Evolutionary conservation across 202 grass and related monocot genomes (phyloP), one percentile per base, ranked within the genome.

Genomic region (Carex sylvatica): DNA sequence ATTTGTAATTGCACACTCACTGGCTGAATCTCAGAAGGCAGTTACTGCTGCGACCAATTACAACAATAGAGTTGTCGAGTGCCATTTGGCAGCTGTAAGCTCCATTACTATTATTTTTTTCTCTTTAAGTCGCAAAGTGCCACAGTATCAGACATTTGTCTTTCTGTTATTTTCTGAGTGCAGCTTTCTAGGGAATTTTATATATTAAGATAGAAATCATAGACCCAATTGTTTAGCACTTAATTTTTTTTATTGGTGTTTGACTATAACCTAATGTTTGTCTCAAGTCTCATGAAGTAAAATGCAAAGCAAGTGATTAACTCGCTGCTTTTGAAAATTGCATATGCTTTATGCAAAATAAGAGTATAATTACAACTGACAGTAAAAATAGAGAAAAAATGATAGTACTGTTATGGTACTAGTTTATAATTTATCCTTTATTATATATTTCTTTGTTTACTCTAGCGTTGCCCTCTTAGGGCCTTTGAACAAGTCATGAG

Each of bases 41-140:
- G 91, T 95, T 82, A 98, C 96, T 78, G 92, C 96, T 70, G 92
- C 96, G 53, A 95, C 92, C 87, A 98, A 98, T 42, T 98, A 98
- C 44, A 95, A 98, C 36, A 95, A 98, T 35, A 92, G 96, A 74
- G 96, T 98, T 54, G 91, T 98, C 8, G 96, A 98, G 81, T 98
- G 92, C 54, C 89, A 88, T 81, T 81, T 98, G 51, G 92, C 92
- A 78, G 84, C 91, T 22, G 95, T 98, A 95, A 91, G 80, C 85
- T 67, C 10, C 18, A 47, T 76, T 3, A 49, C 18, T 70, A n/a
- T 81, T 86, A 10, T 77, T 8, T 4, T 68, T 79, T 58, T 0
- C 0, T 2, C 9, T 36, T 91, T 80, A 19, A 75, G 60, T 23
- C 0, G 20, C 20, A 62, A 61, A 62, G 22, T 62, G 20, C 60